Base-by-base conservation (phyloP, 2,329 filamentous ascomycete genomes). In the Arthrinium phaeospermum region DNA sequence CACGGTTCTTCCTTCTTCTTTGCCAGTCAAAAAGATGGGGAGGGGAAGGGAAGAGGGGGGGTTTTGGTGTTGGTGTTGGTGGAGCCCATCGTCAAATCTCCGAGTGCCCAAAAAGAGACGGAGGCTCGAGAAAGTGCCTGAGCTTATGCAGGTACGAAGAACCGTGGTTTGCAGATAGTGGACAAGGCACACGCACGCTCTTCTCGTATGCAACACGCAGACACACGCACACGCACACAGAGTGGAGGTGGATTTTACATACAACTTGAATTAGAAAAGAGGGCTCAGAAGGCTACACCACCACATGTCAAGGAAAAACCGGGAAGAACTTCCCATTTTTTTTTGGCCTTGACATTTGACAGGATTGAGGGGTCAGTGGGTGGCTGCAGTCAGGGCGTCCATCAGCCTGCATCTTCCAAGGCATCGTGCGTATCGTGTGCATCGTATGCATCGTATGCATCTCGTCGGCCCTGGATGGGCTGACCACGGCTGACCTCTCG, bases 131-230 rank as follows among this genome's bases (percentile, higher is more conserved):
- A 14, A 64, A 64, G 30, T n/a, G 34, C 34, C 57, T n/a, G 34
- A 64, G 57, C 57, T 64, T 64, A 64, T 64, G 57, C 57, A 64
- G 57, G 57, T 41, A 64, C 57, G 53, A 34, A 34, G 34, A 61
- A 61, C 53, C 30, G 27, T 34, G 34, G 30, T 34, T 16, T 22
- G 53, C 30, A 22, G 53, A 8, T 30, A 37, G 19, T 34, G 34
- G 53, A 34, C 27, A 57, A 13, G 4, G 27, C 51, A 7, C 27
- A 57, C 51, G 14, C 13, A 22, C 27, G 51, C 27, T 34, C 19
- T 64, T 19, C 49, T 51, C 49, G 49, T 51, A 51, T 51, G 49
- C n/a, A 22, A 22, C 46, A 49, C 22, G 37, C 37, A 41, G 8
- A 41, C 37, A 10, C 10, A 7, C 37, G 4, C 2, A 30, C 37